Base-by-base conservation (phyloP, 164 flowering plant species). In the Aristolochia contorta region DNA sequence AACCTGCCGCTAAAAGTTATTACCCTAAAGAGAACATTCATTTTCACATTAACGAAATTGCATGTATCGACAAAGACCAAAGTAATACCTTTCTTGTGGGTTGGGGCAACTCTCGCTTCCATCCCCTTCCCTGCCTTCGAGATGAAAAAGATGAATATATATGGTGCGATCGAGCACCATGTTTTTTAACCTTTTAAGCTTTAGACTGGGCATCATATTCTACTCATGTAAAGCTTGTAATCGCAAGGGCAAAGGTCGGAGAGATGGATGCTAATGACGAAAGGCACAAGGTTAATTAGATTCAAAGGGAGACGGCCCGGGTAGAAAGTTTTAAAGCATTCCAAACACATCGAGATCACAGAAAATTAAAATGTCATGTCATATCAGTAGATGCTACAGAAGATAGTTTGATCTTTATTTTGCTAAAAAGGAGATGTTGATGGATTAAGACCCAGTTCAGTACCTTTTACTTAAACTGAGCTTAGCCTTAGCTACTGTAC, bases 211-310 rank as follows among this genome's bases (percentile, higher is more conserved):
- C 19, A 56, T 56, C 45, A 56, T 56, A 56, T 56, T 56, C 58
- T 30, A 56, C 45, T 56, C 58, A 56, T 56, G 27, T 56, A 32
- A 56, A 30, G 46, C 45, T 56, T 56, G 37, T 27, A 56, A 33
- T 56, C 12, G n/a, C 19, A 16, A 22, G 20, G 18, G n/a, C n/a
- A n/a, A n/a, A 55, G 16, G 58, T 15, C 2, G 5, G 30, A 55
- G 18, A 16, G 45, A 23, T 56, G 8, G 6, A 25, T 13, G 27
- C 3, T 56, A 56, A 21, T 54, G 21, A 30, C 15, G 15, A 49
- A 18, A 49, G 22, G 3, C 53, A 49, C 19, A 6, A 49, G 22
- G 22, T 49, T 18, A 27, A 27, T 27, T 27, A 49, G 19, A 49
- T 18, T 18, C 22, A 37, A 37, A 37, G 43, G 43, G 43, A 3